A percentile compares a stretch with the other conserved stretches of the same genome.
phyloP scores from a whole-genome alignment of 2,329 filamentous ascomycete species.

The Diaporthe aspalathi region DNA sequence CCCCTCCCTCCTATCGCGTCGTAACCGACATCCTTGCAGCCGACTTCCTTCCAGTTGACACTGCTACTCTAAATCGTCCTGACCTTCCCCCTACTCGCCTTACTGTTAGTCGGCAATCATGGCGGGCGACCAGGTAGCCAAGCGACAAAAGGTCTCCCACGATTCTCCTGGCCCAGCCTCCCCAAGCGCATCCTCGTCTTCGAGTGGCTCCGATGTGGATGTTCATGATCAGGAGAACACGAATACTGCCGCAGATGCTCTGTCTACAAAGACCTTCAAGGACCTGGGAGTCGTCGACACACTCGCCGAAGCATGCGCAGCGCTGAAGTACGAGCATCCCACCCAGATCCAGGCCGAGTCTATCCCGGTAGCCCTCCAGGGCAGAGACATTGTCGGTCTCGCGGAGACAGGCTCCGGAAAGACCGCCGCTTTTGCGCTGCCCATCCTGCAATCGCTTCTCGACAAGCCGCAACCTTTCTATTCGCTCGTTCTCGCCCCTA shows the following conservation, averaged over 20 bases:
- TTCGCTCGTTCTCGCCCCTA: slow-evolving; percentile 91
- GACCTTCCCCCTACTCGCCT: background rate
- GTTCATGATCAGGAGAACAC: slow-evolving; percentile 38
- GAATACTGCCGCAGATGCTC: slow-evolving; percentile 42
- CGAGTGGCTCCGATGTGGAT: slow-evolving; percentile 38
- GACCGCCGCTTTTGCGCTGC: slow-evolving; percentile 93
- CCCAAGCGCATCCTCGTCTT: slow-evolving; percentile 25
- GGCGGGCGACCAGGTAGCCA: slow-evolving; percentile 43
- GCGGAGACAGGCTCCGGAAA: slow-evolving; percentile 97
- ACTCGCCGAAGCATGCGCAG: slow-evolving; percentile 87
- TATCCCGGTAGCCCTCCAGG: slow-evolving; percentile 82
- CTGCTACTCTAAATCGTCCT: background rate
- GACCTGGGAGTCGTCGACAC: slow-evolving; percentile 86
- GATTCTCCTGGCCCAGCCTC: slow-evolving; percentile 37
- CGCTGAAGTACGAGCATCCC: slow-evolving; percentile 84
- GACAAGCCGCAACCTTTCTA: slow-evolving; percentile 88
- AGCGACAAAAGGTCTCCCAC: slow-evolving; percentile 56
- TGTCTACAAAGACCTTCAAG: slow-evolving; percentile 69
- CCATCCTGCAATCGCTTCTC: slow-evolving; percentile 90
- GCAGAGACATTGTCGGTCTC: slow-evolving; percentile 88
- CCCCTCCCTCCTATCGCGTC: background rate
- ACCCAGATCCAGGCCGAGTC: slow-evolving; percentile 90
- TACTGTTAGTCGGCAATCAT: background rate
- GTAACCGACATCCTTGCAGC: background rate
- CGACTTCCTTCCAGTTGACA: too few species aligned